Evolutionary conservation across 257 asterid genomes (phyloP).

Genomic region (Solanum pinnatisectum): DNA sequence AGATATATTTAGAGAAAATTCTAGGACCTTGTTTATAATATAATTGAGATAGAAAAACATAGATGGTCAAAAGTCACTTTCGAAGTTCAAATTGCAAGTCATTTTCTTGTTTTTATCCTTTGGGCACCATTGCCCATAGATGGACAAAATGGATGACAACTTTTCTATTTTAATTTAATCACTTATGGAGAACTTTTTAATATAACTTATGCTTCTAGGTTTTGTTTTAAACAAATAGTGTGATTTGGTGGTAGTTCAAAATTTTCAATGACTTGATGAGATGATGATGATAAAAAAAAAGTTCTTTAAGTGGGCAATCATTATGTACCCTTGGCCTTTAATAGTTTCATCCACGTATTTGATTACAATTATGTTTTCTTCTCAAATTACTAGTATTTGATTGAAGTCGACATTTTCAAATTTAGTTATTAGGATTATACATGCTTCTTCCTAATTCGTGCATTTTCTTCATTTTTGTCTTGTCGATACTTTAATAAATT

Average conservation of each 20-base stretch:
- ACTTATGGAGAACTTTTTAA: neutral
- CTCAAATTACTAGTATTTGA: neutral
- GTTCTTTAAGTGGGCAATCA: neutral
- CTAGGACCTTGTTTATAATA: neutral
- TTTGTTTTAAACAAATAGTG: neutral
- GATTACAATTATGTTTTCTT: neutral
- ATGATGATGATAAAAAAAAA: neutral
- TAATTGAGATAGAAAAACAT: neutral
- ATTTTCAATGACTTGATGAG: neutral
- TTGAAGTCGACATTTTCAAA: neutral
- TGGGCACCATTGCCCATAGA: neutral
- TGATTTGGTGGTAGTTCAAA: neutral
- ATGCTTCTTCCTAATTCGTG: neutral
- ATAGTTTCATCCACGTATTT: neutral
- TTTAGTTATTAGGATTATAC: neutral
- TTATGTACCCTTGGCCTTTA: neutral
- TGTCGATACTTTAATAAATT: neutral
- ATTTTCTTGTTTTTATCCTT: neutral
- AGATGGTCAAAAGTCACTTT: neutral
- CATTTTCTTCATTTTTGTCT: neutral
- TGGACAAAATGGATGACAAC: neutral
- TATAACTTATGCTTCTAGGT: neutral
- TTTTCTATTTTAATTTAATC: neutral
- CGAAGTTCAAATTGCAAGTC: neutral
- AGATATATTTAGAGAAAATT: neutral